Base-by-base conservation (phyloP, 2,329 filamentous ascomycete genomes). In the Diplocarpon mali region DNA sequence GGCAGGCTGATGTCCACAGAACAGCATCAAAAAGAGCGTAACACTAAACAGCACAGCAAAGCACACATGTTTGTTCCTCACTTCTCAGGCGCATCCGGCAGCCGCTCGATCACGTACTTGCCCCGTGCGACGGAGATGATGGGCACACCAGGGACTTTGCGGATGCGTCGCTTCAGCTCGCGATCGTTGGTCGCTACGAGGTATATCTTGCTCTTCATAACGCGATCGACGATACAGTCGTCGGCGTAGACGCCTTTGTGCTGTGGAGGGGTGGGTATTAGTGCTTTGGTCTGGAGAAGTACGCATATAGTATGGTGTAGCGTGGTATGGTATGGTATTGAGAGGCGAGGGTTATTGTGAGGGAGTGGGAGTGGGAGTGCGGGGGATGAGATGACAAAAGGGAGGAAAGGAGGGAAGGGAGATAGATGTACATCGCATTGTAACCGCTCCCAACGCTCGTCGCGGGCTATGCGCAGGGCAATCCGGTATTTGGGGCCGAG, bases 81-180 rank as follows among this genome's bases (percentile, higher is more conserved):
- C 42, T 60, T 60, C 51, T 88, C 81, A 29, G 85, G 85, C 31
- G 85, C 86, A 64, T 88, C 85, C 5, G 89, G 89, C 51, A 95
- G 66, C 57, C 89, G 78, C 71, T 96, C 92, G 59, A 98, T 92
- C 38, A 90, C 82, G 65, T 95, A 96, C 66, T 95, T 95, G 37
- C 85, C 87, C 59, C 85, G 76, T 5, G 83, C 85, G 24, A 92
- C 86, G 59, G 80, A 87, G 71, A 95, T 74, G 44, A 76, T 74
- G 1, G 73, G 74, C 11, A 75, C 72, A 60, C 81, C 81, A 1
- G 81, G 80, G 42, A 92, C 78, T 68, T 95, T 95, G 28, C 59
- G 53, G 13, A 61, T 73, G 46, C 89, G 71, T 60, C 87, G 73
- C 69, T 93, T 92, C 48, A 93, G 67, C 55, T 88, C 85, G 54